Evolutionary conservation across 371 early-diverging fungal species (phyloP).

Genomic region (Smittium culicis): DNA sequence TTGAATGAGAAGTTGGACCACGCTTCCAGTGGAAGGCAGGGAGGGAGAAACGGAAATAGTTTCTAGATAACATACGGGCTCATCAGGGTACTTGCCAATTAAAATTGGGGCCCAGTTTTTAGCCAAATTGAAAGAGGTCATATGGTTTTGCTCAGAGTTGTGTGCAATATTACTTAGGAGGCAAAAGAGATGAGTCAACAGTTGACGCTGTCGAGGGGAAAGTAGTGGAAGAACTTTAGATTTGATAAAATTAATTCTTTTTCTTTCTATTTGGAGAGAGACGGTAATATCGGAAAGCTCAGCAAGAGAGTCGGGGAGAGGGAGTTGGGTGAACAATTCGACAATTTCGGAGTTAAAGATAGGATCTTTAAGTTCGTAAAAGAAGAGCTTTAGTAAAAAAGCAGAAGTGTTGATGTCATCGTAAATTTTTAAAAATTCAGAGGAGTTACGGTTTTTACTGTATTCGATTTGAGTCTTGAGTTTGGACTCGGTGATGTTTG

Average conservation of each 20-base stretch:
- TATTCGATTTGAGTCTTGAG: slow-evolving; percentile 39
- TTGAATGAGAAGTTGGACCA: slow-evolving; percentile 5
- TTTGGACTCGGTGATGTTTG: slow-evolving; percentile 29
- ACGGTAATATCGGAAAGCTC: slow-evolving; percentile 15
- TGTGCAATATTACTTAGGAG: slow-evolving; percentile 52
- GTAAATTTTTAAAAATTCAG: slow-evolving; percentile 26
- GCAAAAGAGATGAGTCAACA: slow-evolving; percentile 51
- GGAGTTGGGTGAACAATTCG: slow-evolving; percentile 18
- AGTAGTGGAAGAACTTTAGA: slow-evolving; percentile 36
- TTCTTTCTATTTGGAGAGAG: slow-evolving; percentile 15
- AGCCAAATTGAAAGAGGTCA: slow-evolving; percentile 71
- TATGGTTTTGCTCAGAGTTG: slow-evolving; percentile 49
- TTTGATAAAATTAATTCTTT: slow-evolving; percentile 31
- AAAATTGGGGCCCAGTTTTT: slow-evolving; percentile 80
- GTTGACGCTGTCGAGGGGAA: slow-evolving; percentile 33
- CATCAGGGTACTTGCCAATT: slow-evolving; percentile 26
- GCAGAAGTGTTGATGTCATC: slow-evolving; percentile 75
- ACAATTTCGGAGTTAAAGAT: slow-evolving; percentile 36
- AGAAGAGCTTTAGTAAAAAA: slow-evolving; percentile 67
- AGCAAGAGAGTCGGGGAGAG: not conserved
- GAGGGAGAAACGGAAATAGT: not conserved
- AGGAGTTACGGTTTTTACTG: slow-evolving; percentile 38
- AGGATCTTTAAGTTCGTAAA: slow-evolving; percentile 67
- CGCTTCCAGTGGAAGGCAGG: not conserved
- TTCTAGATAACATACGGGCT: not conserved